Evolutionary conservation across 768 basidiomycete genomes (phyloP).

Genomic region (Xerocomus spinulosus): DNA sequence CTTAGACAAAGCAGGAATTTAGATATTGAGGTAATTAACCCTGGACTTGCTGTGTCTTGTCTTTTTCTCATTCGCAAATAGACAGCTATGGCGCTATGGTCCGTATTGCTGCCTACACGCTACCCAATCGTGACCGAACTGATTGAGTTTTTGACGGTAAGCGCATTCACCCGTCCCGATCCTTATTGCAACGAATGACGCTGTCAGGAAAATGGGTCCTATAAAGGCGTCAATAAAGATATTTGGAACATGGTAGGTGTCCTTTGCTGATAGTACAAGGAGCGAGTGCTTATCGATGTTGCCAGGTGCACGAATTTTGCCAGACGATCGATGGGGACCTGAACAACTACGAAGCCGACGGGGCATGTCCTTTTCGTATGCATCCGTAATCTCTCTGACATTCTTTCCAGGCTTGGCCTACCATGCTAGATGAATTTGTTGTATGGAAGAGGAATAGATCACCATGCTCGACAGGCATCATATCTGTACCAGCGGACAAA

Average conservation of each 20-base stretch:
- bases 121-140: slow-evolving; percentile 66
- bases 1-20: slow-evolving; percentile 66
- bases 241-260: slow-evolving; percentile 75
- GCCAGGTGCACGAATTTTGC: slow-evolving; percentile 74
- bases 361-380: slow-evolving; percentile 42
- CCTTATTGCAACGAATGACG: not conserved
- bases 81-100: slow-evolving; percentile 73
- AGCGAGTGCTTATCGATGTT: not conserved
- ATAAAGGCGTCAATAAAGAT: slow-evolving; percentile 81
- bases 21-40: slow-evolving; percentile 67
- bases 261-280: not conserved
- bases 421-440: slow-evolving; percentile 75
- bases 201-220: slow-evolving; percentile 44
- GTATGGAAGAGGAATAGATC: slow-evolving; percentile 48
- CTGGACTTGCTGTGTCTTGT: not conserved
- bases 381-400: slow-evolving; percentile 3
- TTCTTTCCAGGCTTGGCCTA: slow-evolving; percentile 67
- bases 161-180: slow-evolving; percentile 12
- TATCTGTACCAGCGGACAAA: slow-evolving; percentile 1
- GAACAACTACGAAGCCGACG: slow-evolving; percentile 69
- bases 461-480: slow-evolving; percentile 2
- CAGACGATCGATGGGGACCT: slow-evolving; percentile 55
- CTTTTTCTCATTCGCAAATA: slow-evolving; percentile 23
- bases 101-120: slow-evolving; percentile 63
- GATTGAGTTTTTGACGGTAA: slow-evolving; percentile 60